Percentiles rank a stretch among this genome's conserved stretches.
Conservation (phyloP, 805 yeast species). For the Jamesozyma jinghongensis region DNA sequence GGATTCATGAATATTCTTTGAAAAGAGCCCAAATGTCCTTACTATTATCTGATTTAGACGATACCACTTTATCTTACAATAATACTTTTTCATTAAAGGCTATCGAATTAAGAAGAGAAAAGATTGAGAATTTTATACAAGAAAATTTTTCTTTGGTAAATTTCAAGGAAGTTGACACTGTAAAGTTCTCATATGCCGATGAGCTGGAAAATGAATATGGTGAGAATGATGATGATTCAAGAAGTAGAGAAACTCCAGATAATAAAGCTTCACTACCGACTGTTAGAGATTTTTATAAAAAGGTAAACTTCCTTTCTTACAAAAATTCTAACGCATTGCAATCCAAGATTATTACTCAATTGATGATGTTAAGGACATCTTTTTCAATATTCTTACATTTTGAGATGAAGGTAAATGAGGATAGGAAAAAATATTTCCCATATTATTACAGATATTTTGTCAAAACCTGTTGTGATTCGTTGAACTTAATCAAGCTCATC, state of each 20-base stretch:
- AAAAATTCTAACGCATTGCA: constrained; percentile 19
- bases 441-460: constrained; percentile 19
- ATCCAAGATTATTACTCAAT: constrained; percentile 17
- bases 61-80: constrained; percentile 19
- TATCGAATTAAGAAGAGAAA: constrained; percentile 16
- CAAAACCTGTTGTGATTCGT: constrained; percentile 13
- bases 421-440: constrained; percentile 10
- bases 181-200: background rate
- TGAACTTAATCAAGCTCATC: constrained; percentile 15
- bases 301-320: constrained; percentile 5
- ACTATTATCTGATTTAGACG: constrained; percentile 21
- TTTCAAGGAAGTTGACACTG: constrained; percentile 3
- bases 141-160: constrained; percentile 12
- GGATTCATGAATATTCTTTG: constrained; percentile 18
- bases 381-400: constrained; percentile 25
- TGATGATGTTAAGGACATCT: constrained; percentile 23
- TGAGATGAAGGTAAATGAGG: constrained; percentile 13
- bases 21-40: constrained; percentile 21
- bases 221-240: background rate
- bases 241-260: no score
- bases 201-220: background rate
- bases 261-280: no score
- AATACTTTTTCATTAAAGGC: constrained; percentile 14
- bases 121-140: constrained; percentile 16
- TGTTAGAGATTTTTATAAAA: background rate